Base-by-base conservation (phyloP, 1,284 basidiomycete species). In the Dichomitus squalens region DNA sequence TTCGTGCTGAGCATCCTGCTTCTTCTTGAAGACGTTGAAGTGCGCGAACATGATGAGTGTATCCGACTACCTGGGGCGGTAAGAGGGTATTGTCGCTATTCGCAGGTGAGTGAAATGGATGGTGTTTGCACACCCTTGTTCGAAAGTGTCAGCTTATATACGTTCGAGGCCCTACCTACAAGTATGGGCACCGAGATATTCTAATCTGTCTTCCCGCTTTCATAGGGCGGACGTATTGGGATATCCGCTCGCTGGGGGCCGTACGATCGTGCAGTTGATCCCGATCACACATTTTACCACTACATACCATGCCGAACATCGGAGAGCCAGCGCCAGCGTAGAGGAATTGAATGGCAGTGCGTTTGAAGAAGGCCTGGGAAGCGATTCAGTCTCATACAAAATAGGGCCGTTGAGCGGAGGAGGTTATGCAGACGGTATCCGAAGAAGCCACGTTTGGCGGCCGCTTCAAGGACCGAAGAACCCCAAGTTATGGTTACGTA, bases 1-100 rank as follows among this genome's bases (percentile, higher is more conserved):
- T 9, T 54, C 49, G 4, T 52, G 20, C 20, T 33, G 5, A 31
- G 5, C 31, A 7, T 47, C 44, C 8, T 47, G 55, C 47, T 57
- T 62, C 36, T 48, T 57, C 49, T 57, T 59, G 52, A 62, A 62
- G 11, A 62, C 31, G 9, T 47, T 47, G 6, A 47, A 47, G 18
- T 39, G 52, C 14, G 57, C 44, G 25, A 59, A 57, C 60, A 62
- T 62, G 14, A 2, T 34, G 49, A 34, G 36, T 52, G 49, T 57
- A 3, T 44, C 49, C 38, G 57, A 58, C 49, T 49, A 48, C 25
- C 31, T 39, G 4, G 20, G 4, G 38, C 40, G 39, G 33, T 31
- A 20, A 7, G 31, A 18, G 21, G 43, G 25, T 36, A n/a, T 36
- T 36, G 31, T 11, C 21, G 18, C 6, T 6, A 31, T 31, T 6